Base-by-base conservation (phyloP, 179 eudicot genomes). In the Spergularia azorica region DNA sequence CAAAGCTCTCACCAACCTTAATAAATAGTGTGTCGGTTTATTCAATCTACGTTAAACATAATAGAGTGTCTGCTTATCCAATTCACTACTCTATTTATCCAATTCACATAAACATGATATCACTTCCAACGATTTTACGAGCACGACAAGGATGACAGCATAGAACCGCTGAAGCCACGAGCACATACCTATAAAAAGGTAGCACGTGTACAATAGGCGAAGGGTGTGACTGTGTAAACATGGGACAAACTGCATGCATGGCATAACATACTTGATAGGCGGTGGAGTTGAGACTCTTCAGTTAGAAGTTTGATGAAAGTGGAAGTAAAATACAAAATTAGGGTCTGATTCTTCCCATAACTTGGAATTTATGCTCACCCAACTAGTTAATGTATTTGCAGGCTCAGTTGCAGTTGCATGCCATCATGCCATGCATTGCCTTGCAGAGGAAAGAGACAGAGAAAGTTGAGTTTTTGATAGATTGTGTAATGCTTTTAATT, bases 381-480 rank as follows among this genome's bases (percentile, higher is more conserved):
- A 67, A 72, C 61, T 77, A 77, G 64, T 73, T 67, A 74, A 67
- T 72, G 26, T 32, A 38, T 71, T 73, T 75, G 75, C 69, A 75
- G 66, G 70, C 61, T 36, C 83, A 76, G 69, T 2, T 76, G 46
- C 61, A 81, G 76, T 77, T 77, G 79, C 81, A 77, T 73, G 75
- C 61, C 32, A 17, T 15, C n/a, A n/a, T n/a, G n/a, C n/a, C n/a
- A n/a, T n/a, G 18, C 51, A 46, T 26, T 52, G 58, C 59, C 26
- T 50, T 20, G 16, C 59, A 67, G 55, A 46, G 32, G 32, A 26
- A 26, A 26, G 32, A 26, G 32, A 26, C 32, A 26, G 32, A 26
- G 32, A 26, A 26, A 26, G 32, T 26, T 26, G 32, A 26, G 32
- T 26, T 26, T 26, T 26, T 26, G 32, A 26, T 26, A 26, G 32